Evolutionary conservation across 495 filamentous ascomycete genomes (phyloP), one percentile per base, ranked within the genome.

Genomic region (Xylaria venustula): DNA sequence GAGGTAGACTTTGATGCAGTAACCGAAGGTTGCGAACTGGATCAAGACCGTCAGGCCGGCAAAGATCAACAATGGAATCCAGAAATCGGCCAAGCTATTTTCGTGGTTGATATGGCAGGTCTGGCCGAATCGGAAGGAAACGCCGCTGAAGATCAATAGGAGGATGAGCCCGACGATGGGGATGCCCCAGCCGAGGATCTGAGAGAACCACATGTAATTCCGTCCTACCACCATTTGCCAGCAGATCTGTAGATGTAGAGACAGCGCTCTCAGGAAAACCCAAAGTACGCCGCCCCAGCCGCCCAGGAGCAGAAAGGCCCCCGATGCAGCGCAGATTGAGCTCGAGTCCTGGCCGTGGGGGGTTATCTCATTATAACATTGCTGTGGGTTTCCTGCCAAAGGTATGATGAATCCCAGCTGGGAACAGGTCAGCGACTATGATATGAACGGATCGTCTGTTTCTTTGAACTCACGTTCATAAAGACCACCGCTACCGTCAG

Each of bases 191-290:
- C 95, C 94, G 45, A 84, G 76, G 7, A 84, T 77, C 65, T 96
- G 86, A 11, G 95, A 86, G 62, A 82, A 83, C 83, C 90, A 92
- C 87, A 97, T 97, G 75, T 96, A 97, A 62, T 86, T 91, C 19
- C 84, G 83, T 3, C 94, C 95, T 7, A 95, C 87, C 5, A 93
- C 85, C 19, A 95, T 79, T 70, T 98, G 91, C 95, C 95, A 98
- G 78, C 92, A 96, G 46, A 98, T 96, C 75, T 98, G 95, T 12
- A 98, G 84, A 72, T 98, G 94, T 56, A 98, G 88, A 17, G 93
- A 96, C 42, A 97, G 71, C 3, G 94, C 89, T 51, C 94, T 87
- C 46, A 97, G 79, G 74, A 97, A 97, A 72, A 90, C 87, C 92
- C 93, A 98, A 65, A 93, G 81, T 3, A 90, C 86, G 23, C 87